Evolutionary conservation across 371 early-diverging fungal genomes (phyloP).

Genomic region (Rhizomucor miehei): DNA sequence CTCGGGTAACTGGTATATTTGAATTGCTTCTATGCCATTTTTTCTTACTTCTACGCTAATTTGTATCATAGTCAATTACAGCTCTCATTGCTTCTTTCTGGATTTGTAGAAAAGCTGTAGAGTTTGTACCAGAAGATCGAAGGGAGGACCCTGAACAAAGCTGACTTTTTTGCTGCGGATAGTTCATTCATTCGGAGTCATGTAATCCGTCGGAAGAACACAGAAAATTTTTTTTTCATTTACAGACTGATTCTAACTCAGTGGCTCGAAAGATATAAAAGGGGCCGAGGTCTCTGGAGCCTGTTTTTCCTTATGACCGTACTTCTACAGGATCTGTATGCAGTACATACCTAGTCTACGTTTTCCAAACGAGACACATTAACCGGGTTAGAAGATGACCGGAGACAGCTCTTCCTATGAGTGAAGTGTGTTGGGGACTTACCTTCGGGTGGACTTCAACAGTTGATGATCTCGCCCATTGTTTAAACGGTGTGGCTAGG

Average conservation of each 20-base stretch:
- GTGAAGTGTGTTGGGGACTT: conserved; percentile 38
- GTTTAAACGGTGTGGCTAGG: conserved; percentile 37
- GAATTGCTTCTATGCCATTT: too few species aligned
- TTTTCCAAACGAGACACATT: conserved; percentile 48
- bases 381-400: conserved; percentile 45
- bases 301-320: conserved; percentile 45
- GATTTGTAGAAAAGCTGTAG: too few species aligned
- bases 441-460: conserved; percentile 18
- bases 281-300: conserved; percentile 5
- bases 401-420: conserved; percentile 40
- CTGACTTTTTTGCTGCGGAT: too few species aligned
- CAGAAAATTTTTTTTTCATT: neutral
- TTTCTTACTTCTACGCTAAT: too few species aligned
- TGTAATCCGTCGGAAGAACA: too few species aligned
- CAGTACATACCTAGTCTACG: conserved; percentile 50
- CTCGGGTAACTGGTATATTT: too few species aligned
- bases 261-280: conserved; percentile 27
- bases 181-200: too few species aligned
- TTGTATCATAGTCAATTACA: too few species aligned
- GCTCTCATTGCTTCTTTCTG: too few species aligned
- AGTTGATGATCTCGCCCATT: conserved; percentile 44
- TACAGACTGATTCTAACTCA: too few species aligned
- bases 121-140: too few species aligned
- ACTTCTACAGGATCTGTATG: conserved; percentile 55
- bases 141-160: too few species aligned